A percentile compares a stretch with the other conserved stretches of the same genome.
Evolutionary conservation across 768 basidiomycete species (phyloP).

Genomic region (Lactarius hengduanensis): DNA sequence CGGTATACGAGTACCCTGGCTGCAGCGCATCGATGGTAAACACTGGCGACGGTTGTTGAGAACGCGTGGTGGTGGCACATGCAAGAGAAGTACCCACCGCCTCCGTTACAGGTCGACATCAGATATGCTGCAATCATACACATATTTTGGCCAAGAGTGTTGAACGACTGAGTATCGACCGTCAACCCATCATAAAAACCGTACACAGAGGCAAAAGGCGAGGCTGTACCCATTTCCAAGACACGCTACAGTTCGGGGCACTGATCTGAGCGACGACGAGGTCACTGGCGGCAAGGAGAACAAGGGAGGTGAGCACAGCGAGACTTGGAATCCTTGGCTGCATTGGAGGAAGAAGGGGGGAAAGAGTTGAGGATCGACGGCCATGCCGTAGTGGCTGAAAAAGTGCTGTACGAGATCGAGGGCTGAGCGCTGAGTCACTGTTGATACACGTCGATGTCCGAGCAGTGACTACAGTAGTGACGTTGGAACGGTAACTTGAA

Average conservation of each 20-base stretch:
- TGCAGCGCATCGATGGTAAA: conserved; percentile 1
- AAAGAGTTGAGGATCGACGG: not conserved
- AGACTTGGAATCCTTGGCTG: not conserved
- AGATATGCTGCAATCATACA: conserved; percentile 14
- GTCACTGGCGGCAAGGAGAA: conserved; percentile 2
- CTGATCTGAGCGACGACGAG: not conserved
- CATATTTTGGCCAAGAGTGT: conserved; percentile 13
- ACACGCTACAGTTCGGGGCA: conserved; percentile 8
- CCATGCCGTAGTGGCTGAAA: not conserved
- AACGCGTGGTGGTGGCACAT: not conserved
- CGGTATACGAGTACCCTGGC: no score
- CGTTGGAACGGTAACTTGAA: no score
- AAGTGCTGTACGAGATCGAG: not conserved
- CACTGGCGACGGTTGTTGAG: conserved; percentile 1
- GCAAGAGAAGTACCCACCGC: conserved; percentile 6
- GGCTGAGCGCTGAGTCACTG: not conserved
- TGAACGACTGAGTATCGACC: conserved; percentile 1
- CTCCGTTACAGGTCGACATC: conserved; percentile 14
- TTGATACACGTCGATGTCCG: not conserved
- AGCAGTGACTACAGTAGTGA: no score
- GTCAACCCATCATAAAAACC: not conserved
- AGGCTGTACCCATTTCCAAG: conserved; percentile 11
- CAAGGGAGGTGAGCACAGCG: not conserved
- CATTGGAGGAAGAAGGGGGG: not conserved
- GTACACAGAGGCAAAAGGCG: not conserved